Percentiles rank a stretch among this genome's conserved stretches.
Evolutionary conservation across 441 rosid species (phyloP).

Genomic region (Geranium incanum): DNA sequence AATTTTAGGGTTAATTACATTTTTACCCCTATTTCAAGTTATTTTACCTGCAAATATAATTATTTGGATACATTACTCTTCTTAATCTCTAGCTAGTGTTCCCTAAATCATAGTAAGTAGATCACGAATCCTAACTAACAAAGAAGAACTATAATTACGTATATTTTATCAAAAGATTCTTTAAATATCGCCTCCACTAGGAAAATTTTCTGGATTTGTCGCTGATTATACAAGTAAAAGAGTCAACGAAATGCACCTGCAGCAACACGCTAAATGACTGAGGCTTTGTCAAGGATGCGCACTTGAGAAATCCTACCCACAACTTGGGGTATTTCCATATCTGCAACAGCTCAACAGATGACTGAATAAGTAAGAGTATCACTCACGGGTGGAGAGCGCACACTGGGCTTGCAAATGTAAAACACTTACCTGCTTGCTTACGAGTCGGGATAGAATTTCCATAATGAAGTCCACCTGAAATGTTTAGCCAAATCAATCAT

Average conservation of each 20-base stretch:
- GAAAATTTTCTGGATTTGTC: background rate
- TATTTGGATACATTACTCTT: no score
- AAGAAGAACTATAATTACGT: background rate
- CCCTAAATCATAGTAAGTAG: no score
- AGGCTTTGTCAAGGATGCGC: conserved; percentile 80
- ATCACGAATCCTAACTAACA: background rate
- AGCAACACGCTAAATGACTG: conserved; percentile 85
- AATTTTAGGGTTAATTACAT: background rate
- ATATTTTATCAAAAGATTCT: no score
- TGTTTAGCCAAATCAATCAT: conserved; percentile 9
- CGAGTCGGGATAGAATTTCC: conserved; percentile 95
- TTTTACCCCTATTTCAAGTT: background rate
- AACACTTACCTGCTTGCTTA: conserved; percentile 78
- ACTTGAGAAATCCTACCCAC: conserved; percentile 98
- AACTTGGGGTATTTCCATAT: conserved; percentile 96
- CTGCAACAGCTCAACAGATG: conserved; percentile 37
- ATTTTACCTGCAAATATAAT: background rate
- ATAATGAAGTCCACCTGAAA: conserved; percentile 83
- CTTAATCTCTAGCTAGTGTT: no score
- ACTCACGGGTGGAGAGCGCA: background rate
- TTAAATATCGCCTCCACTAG: background rate
- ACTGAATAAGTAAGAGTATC: conserved; percentile 10
- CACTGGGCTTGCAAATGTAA: conserved; percentile 20
- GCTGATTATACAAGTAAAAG: background rate
- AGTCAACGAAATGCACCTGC: conserved; percentile 49